Evolutionary conservation across 345 rosid species (phyloP), one percentile per base, ranked within the genome.

Genomic region (Syzygium jambos): DNA sequence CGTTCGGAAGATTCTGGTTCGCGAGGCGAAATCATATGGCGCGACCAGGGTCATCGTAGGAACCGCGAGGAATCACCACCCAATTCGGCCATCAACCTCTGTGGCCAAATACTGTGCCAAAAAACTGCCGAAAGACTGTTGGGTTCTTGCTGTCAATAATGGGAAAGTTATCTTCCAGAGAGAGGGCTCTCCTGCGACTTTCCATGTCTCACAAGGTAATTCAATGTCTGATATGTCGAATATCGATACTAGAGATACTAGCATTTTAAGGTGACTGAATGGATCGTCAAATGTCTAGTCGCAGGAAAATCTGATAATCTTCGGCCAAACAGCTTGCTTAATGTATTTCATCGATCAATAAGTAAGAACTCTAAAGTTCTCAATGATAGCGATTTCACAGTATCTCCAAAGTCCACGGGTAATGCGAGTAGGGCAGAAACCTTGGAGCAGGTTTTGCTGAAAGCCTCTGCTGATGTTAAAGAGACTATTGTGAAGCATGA

Each of bases 101-200:
- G 86, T 94, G 19, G 99, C 99, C 56, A 98, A 98, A 93, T 96
- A 98, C 89, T 93, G 98, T 65, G 96, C 98, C 3, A 94, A 90
- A 89, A 96, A 95, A 88, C 89, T 98, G 73, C 80, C 98, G 0
- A 94, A 92, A 34, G 91, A 88, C 85, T 93, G 91, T 43, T 94
- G 94, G 73, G 94, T 98, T 87, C 87, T 93, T 85, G 98, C 99
- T 59, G 98, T 96, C 49, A 89, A 89, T 85, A 94, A 94, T 85
- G 98, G 99, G 85, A 96, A 95, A 92, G 90, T 96, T 77, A 78
- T 94, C 61, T 98, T 90, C 88, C 94, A 93, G 43, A 94, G 90
- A 91, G 98, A 95, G 87, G 95, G 94, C 29, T 90, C 92, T 88
- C 91, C 93, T 22, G 86, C 86, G 27, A 86, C 30, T 86, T 85